These are phyloP conservation scores for Metschnikowia peoriensis DNA, from an alignment of 805 yeast genomes.

Conservation along the genomic window DNA sequence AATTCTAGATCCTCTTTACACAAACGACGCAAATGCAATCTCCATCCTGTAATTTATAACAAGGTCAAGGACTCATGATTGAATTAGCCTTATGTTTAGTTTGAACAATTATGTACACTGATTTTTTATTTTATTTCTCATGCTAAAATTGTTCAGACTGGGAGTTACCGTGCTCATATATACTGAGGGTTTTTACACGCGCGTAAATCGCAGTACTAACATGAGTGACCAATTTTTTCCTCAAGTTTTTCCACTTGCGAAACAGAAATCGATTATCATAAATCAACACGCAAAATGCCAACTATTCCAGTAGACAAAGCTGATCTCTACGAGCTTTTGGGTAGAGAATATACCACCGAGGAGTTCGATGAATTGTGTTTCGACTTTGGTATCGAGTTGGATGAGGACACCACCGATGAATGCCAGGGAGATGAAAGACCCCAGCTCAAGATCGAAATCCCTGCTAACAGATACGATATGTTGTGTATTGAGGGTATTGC, in stretches of 20 bases:
- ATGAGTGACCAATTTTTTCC: slow-evolving; percentile 13
- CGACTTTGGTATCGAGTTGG: slow-evolving; percentile 95
- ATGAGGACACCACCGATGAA: slow-evolving; percentile 90
- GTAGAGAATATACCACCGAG: slow-evolving; percentile 58
- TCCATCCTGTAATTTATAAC: no score
- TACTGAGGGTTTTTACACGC: not conserved
- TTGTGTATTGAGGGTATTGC: slow-evolving; percentile 98
- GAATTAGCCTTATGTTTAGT: no score
- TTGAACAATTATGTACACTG: no score
- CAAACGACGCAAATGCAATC: not conserved
- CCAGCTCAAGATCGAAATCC: slow-evolving; percentile 94
- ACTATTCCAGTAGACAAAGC: slow-evolving; percentile 93
- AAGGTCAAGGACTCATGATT: no score
- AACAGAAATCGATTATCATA: not conserved
- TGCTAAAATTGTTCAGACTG: no score
- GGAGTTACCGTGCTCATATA: not conserved
- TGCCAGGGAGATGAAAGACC: slow-evolving; percentile 82
- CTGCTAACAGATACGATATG: slow-evolving; percentile 98
- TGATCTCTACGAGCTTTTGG: slow-evolving; percentile 83
- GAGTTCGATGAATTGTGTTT: slow-evolving; percentile 97
- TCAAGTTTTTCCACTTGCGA: slow-evolving; percentile 11
- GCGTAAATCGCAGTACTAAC: slow-evolving; percentile 18
- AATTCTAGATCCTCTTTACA: not conserved
- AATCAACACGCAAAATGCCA: slow-evolving; percentile 62
- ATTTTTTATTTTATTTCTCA: no score